These are phyloP conservation scores for Amphichorda felina DNA, from an alignment of 2,329 filamentous ascomycete genomes.

Conservation along the genomic window DNA sequence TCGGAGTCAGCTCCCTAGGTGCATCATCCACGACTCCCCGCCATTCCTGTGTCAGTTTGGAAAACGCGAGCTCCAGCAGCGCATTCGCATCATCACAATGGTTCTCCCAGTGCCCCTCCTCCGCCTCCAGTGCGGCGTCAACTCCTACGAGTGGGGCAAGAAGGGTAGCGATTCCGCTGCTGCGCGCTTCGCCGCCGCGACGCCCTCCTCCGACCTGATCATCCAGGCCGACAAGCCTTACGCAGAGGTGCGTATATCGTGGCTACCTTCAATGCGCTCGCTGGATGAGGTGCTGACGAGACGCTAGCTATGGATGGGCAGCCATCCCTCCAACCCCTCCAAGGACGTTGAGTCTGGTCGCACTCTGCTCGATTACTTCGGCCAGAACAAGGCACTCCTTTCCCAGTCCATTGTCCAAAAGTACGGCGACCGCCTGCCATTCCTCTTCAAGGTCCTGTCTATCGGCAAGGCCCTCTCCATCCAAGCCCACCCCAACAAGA, in stretches of 20 bases:
- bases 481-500: slow-evolving; percentile 94
- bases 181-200: slow-evolving; percentile 80
- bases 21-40: not conserved
- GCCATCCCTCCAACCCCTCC: slow-evolving; percentile 89
- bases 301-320: slow-evolving; percentile 91
- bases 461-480: slow-evolving; percentile 95
- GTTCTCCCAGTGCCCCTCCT: slow-evolving; percentile 68
- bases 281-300: slow-evolving; percentile 1
- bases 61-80: not conserved
- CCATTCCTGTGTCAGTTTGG: too few species aligned
- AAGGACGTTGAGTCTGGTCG: slow-evolving; percentile 77
- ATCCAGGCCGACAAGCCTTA: slow-evolving; percentile 86
- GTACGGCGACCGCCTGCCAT: slow-evolving; percentile 77
- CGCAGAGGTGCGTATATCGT: slow-evolving; percentile 55
- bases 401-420: slow-evolving; percentile 63
- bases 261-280: not conserved
- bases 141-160: slow-evolving; percentile 99
- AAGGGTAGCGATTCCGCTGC: slow-evolving; percentile 77
- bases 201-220: slow-evolving; percentile 59
- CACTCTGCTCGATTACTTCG: slow-evolving; percentile 74
- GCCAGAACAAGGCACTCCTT: slow-evolving; percentile 77
- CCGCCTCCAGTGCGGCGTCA: slow-evolving; percentile 81
- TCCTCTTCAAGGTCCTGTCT: slow-evolving; percentile 95
- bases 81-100: slow-evolving; percentile 4
- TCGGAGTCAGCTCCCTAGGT: too few species aligned